Evolutionary conservation across 176 grass and related monocot species (phyloP), one percentile per base, ranked within the genome.

Genomic region (Phyllostachys edulis): DNA sequence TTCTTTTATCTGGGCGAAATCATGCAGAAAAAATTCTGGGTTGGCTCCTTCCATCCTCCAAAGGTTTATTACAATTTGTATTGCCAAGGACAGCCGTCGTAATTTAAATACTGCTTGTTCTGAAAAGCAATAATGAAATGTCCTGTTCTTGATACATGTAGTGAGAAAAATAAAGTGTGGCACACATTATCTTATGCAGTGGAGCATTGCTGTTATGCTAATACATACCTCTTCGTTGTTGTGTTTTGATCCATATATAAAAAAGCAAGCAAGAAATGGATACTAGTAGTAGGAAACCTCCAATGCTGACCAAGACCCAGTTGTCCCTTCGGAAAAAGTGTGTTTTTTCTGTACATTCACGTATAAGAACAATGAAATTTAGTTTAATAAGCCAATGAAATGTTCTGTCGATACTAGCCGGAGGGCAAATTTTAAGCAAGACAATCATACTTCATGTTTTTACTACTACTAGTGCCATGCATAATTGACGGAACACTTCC

Each of bases 191-290:
- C n/a, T 62, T 45, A 18, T 77, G 56, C 56, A 45, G 59, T 44
- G 36, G n/a, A 41, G 37, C 59, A 34, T 11, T 67, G 16, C 23
- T 64, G 32, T 24, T 67, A 44, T 76, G 18, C 20, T 59, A 60
- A 67, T n/a, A 5, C 63, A 85, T 69, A 85, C 83, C 74, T 85
- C 73, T 60, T 0, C 57, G 64, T 61, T 24, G 64, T 32, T 85
- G 83, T 78, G 74, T 85, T 78, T 78, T 85, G 38, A 85, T 77
- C 83, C 83, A 85, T 59, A 78, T 5, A 85, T 70, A 64, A 68
- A 78, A 5, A 60, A 26, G 26, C 64, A 78, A 85, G 66, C 73
- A 77, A 26, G 74, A 69, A 85, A 85, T 40, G 1, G 4, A 75
- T 76, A 77, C 8, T 69, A 76, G 39, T 9, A 41, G 23, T 11